phyloP scores from a whole-genome alignment of 495 filamentous ascomycete genomes.

The Talaromyces borbonicus region DNA sequence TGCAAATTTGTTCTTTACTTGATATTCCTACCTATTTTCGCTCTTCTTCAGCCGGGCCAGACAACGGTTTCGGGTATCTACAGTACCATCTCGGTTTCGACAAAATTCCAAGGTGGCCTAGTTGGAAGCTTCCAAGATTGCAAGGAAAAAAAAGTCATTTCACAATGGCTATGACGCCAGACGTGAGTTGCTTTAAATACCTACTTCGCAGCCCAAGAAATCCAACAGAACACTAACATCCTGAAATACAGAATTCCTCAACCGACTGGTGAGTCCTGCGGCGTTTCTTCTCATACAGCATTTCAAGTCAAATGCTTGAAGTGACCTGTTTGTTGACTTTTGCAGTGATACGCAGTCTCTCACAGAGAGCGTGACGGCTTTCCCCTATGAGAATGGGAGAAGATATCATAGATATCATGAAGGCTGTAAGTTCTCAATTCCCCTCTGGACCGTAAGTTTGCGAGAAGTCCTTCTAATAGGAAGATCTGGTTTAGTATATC shows the following conservation, averaged over 20 bases:
- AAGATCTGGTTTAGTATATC: slow-evolving; percentile 28
- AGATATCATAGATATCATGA: slow-evolving; percentile 49
- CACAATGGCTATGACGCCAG: slow-evolving; percentile 10
- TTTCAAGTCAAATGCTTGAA: neutral
- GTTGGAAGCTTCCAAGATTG: too few species aligned
- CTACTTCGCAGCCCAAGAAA: too few species aligned
- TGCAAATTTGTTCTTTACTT: too few species aligned
- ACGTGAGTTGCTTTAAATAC: too few species aligned
- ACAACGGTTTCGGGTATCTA: too few species aligned
- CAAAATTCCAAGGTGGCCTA: neutral
- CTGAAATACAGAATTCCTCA: slow-evolving; percentile 3
- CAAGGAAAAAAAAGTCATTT: too few species aligned
- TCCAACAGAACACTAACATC: too few species aligned
- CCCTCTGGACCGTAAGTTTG: too few species aligned
- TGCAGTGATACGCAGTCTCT: slow-evolving; percentile 39
- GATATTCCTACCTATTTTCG: too few species aligned
- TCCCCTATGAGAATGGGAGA: slow-evolving; percentile 45
- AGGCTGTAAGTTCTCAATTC: slow-evolving; percentile 31
- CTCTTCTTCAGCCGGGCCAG: too few species aligned
- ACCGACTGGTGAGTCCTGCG: neutral
- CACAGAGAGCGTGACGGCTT: slow-evolving; percentile 40
- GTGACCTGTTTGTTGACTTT: neutral
- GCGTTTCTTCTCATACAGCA: neutral
- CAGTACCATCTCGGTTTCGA: neutral
- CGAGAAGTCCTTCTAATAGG: too few species aligned